phyloP scores from a whole-genome alignment of 352 stramenopile genomes.

The Phytopythium delawarense region DNA sequence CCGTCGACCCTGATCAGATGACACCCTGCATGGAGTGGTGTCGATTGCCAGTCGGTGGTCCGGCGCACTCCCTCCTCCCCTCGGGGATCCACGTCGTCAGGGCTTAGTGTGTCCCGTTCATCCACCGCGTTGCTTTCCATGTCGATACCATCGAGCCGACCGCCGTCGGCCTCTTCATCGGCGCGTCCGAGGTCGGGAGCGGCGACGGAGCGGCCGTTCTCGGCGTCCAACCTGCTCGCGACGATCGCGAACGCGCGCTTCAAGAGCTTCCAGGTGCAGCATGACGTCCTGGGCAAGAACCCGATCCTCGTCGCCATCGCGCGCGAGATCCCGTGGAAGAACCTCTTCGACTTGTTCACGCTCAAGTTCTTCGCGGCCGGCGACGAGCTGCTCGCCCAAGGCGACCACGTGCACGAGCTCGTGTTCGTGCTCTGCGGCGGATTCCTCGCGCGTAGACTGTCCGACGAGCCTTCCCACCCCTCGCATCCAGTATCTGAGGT shows the following conservation, averaged over 20 bases:
- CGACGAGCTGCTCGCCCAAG: slow-evolving; percentile 35
- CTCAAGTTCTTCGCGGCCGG: slow-evolving; percentile 50
- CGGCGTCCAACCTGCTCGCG: slow-evolving; percentile 38
- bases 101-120: neutral
- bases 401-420: slow-evolving; percentile 37
- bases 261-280: slow-evolving; percentile 50
- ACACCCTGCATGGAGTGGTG: neutral
- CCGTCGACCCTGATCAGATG: neutral
- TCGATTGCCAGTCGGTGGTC: neutral
- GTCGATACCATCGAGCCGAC: neutral
- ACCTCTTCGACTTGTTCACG: slow-evolving; percentile 50
- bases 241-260: slow-evolving; percentile 44
- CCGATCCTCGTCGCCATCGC: slow-evolving; percentile 35
- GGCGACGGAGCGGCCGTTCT: slow-evolving; percentile 24
- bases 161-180: neutral
- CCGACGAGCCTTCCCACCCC: neutral
- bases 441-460: slow-evolving; percentile 22
- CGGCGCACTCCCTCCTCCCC: neutral
- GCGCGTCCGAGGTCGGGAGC: neutral
- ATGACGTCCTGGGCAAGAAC: slow-evolving; percentile 49
- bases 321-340: slow-evolving; percentile 53
- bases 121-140: neutral
- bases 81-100: neutral
- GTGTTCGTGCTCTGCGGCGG: slow-evolving; percentile 51
- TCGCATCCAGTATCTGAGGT: neutral